Evolutionary conservation across 2,329 filamentous ascomycete genomes (phyloP).

Genomic region (Dissoconium aciculare): DNA sequence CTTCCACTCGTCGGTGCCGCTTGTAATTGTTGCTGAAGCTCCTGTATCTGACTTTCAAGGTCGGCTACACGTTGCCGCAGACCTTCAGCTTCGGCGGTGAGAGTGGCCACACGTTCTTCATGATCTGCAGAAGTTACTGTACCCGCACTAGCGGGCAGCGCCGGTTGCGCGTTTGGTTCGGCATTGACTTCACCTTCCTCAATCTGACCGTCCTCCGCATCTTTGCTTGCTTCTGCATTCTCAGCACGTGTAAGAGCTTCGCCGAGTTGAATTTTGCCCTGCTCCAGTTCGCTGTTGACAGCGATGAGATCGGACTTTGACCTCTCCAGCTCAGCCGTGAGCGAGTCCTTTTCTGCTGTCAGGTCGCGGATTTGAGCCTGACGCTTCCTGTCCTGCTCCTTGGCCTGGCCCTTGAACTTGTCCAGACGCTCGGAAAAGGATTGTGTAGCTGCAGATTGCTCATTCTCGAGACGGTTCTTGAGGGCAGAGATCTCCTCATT

Average conservation of each 20-base stretch:
- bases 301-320: slow-evolving; percentile 11
- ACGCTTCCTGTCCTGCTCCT: slow-evolving; percentile 47
- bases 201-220: slow-evolving; percentile 34
- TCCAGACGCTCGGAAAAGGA: slow-evolving; percentile 9
- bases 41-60: slow-evolving; percentile 44
- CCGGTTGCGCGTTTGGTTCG: slow-evolving; percentile 20
- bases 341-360: slow-evolving; percentile 47
- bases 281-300: slow-evolving; percentile 40
- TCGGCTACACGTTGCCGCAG: slow-evolving; percentile 49
- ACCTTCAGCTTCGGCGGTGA: slow-evolving; percentile 30
- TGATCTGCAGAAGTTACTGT: slow-evolving; percentile 30
- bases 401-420: slow-evolving; percentile 28
- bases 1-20: slow-evolving; percentile 11
- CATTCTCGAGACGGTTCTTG: slow-evolving; percentile 28
- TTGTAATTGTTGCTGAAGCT: slow-evolving; percentile 26
- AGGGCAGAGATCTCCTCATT: slow-evolving; percentile 36
- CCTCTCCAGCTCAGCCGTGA: slow-evolving; percentile 13
- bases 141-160: slow-evolving; percentile 24
- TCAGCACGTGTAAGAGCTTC: slow-evolving; percentile 36
- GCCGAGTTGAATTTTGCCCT: slow-evolving; percentile 49
- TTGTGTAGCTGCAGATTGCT: slow-evolving; percentile 18
- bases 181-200: slow-evolving; percentile 21
- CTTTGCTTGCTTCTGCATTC: slow-evolving; percentile 12
- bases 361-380: slow-evolving; percentile 45
- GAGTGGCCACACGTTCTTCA: slow-evolving; percentile 21